Evolutionary conservation across 1,284 basidiomycete genomes (phyloP).

Genomic region (Coniophora puteana): DNA sequence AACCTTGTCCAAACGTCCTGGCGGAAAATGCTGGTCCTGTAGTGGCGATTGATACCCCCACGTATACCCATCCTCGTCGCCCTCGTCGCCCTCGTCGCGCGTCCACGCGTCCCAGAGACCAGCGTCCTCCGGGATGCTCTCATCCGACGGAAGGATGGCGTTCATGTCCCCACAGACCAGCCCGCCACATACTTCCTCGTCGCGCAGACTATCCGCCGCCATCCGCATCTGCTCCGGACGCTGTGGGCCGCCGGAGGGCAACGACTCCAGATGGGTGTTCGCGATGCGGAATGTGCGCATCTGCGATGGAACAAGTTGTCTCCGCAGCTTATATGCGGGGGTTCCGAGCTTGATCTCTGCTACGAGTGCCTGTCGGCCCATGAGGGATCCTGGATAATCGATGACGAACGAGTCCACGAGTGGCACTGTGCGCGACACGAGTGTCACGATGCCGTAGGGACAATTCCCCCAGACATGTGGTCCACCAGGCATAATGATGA

Average conservation of each 20-base stretch:
- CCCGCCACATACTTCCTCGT: conserved; percentile 46
- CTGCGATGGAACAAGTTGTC: no score
- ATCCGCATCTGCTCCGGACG: conserved; percentile 52
- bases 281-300: conserved; percentile 50
- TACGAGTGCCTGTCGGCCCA: conserved; percentile 51
- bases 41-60: conserved; percentile 71
- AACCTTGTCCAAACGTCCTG: conserved; percentile 61
- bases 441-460: conserved; percentile 65
- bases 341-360: conserved; percentile 50
- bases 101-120: conserved; percentile 58
- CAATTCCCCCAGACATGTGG: conserved; percentile 55
- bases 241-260: conserved; percentile 36
- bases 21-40: conserved; percentile 35
- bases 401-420: conserved; percentile 42
- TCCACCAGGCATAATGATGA: conserved; percentile 51
- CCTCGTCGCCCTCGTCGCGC: conserved; percentile 25
- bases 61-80: conserved; percentile 45
- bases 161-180: conserved; percentile 72
- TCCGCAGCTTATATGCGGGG: no score
- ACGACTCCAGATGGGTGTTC: conserved; percentile 70
- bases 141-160: conserved; percentile 46
- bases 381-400: conserved; percentile 44
- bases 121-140: conserved; percentile 33
- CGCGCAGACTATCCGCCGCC: conserved; percentile 44
- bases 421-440: conserved; percentile 53